Evolutionary conservation across 441 rosid genomes (phyloP).

Genomic region (Omphalea diandra): DNA sequence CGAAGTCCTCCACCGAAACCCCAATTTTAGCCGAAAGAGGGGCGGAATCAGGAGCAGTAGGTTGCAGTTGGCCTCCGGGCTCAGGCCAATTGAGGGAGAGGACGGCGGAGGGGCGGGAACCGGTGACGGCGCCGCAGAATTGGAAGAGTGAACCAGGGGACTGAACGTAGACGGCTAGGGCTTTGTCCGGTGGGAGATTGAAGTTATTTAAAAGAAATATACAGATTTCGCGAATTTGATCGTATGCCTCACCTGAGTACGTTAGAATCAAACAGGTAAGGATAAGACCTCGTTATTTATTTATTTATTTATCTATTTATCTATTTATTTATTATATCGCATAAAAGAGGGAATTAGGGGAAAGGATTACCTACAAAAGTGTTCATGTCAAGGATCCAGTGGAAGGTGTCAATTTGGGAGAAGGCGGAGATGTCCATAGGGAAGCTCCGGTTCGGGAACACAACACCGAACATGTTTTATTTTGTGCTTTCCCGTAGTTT

Average conservation of each 20-base stretch:
- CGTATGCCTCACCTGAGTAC: conserved; percentile 70
- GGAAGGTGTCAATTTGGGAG: conserved; percentile 83
- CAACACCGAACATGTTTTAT: conserved; percentile 81
- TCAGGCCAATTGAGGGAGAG: conserved; percentile 85
- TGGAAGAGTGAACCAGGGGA: conserved; percentile 84
- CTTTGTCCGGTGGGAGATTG: conserved; percentile 81
- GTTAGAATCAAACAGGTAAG: not conserved
- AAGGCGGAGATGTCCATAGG: conserved; percentile 89
- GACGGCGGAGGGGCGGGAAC: conserved; percentile 81
- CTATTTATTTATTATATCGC: not conserved
- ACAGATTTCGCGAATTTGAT: conserved; percentile 74
- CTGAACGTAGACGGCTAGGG: conserved; percentile 83
- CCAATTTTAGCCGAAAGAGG: conserved; percentile 80
- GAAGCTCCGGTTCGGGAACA: conserved; percentile 93
- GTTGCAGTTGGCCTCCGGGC: conserved; percentile 62
- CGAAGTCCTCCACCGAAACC: conserved; percentile 69
- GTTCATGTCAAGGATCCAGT: conserved; percentile 98
- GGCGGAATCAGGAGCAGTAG: conserved; percentile 54
- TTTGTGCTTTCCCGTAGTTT: not conserved
- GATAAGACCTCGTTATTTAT: too few relatives aligned
- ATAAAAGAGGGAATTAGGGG: too few relatives aligned
- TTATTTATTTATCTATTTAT: too few relatives aligned
- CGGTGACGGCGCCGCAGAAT: conserved; percentile 80
- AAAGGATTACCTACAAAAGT: conserved; percentile 67
- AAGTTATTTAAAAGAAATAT: conserved; percentile 77